These are phyloP conservation scores for Diplodia sapinea DNA, from an alignment of 2,329 filamentous ascomycete species.

Conservation along the genomic window DNA sequence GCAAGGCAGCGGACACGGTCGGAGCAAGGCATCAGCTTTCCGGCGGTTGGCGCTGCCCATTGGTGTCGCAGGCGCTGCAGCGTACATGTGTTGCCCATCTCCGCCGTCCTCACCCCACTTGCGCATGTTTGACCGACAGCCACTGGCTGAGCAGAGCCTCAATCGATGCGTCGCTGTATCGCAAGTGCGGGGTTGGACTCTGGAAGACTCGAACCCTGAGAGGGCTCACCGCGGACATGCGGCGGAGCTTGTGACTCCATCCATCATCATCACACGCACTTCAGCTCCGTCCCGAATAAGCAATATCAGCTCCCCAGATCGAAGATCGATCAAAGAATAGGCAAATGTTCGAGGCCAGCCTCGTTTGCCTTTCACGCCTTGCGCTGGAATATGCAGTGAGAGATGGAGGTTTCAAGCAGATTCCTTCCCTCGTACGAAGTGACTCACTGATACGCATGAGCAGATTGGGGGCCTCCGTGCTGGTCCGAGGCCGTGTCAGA, in stretches of 20 bases:
- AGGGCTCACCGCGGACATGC: background rate
- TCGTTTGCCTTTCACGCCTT: background rate
- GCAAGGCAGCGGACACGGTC: background rate
- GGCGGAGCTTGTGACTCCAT: background rate
- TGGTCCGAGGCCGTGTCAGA: too few species aligned
- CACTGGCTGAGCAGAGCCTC: slow-evolving; percentile 14
- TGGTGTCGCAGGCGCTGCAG: background rate
- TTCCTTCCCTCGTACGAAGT: too few species aligned
- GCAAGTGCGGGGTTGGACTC: background rate
- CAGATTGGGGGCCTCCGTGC: too few species aligned
- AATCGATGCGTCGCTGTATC: background rate
- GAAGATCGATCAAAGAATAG: background rate
- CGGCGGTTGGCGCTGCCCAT: background rate
- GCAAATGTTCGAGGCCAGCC: background rate
- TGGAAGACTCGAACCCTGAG: background rate
- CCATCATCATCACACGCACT: background rate
- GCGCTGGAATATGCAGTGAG: background rate
- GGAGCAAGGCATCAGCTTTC: background rate
- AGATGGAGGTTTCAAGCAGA: too few species aligned
- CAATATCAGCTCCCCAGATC: background rate
- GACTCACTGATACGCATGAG: too few species aligned
- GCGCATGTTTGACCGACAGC: background rate
- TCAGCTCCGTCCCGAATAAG: background rate
- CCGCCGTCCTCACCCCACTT: background rate
- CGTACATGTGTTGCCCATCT: background rate